A percentile compares a stretch with the other conserved stretches of the same genome.
Conservation (phyloP, 768 basidiomycete genomes). For the Rhizopogon roseolus region DNA sequence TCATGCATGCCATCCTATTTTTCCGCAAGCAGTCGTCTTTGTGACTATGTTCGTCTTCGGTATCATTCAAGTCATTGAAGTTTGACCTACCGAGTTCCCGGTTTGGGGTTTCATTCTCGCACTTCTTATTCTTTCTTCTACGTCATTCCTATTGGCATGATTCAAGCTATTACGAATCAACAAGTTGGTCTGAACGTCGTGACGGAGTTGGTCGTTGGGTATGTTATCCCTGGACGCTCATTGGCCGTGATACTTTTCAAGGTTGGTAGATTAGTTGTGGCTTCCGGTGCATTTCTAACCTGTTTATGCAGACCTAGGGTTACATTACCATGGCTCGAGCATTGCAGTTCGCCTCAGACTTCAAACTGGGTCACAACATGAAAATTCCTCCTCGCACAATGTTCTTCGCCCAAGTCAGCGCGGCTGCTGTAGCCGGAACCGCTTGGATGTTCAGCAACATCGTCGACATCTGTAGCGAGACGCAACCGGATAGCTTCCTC, state of each 20-base stretch:
- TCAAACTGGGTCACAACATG: slow-evolving; percentile 79
- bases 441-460: slow-evolving; percentile 52
- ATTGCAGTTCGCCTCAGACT: slow-evolving; percentile 65
- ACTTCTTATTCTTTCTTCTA: slow-evolving; percentile 50
- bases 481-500: slow-evolving; percentile 24
- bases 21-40: slow-evolving; percentile 47
- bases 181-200: slow-evolving; percentile 68
- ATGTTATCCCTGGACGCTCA: slow-evolving; percentile 52
- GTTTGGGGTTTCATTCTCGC: slow-evolving; percentile 42
- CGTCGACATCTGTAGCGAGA: slow-evolving; percentile 25
- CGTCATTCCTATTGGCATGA: slow-evolving; percentile 72
- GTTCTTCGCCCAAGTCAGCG: slow-evolving; percentile 67
- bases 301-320: slow-evolving; percentile 45
- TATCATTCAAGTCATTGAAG: slow-evolving; percentile 51
- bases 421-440: slow-evolving; percentile 56
- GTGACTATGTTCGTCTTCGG: slow-evolving; percentile 57
- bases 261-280: slow-evolving; percentile 33
- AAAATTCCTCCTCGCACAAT: slow-evolving; percentile 63
- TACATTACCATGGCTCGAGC: slow-evolving; percentile 65
- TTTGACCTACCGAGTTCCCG: slow-evolving; percentile 53
- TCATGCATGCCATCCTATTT: too few species aligned
- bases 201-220: slow-evolving; percentile 68
- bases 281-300: slow-evolving; percentile 11
- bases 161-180: too few species aligned
- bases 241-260: slow-evolving; percentile 80